Evolutionary conservation across 768 basidiomycete genomes (phyloP), one percentile per base, ranked within the genome.

Genomic region (Rhizopogon sp.): DNA sequence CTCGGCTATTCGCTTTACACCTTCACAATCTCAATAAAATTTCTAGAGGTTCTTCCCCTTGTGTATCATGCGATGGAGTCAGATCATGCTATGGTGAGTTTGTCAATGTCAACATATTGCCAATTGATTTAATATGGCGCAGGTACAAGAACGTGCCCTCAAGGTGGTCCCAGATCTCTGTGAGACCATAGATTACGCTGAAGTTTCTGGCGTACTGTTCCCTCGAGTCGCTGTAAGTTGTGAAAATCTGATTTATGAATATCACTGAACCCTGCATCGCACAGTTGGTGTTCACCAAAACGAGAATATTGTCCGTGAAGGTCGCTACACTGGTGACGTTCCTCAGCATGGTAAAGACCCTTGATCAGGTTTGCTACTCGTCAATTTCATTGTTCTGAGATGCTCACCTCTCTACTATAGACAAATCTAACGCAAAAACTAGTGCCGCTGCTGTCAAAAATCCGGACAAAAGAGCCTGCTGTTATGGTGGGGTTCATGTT

Each of bases 21-120:
- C 16, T 25, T n/a, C 29, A 45, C 3, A 51, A 57, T 7, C 28
- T 45, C 46, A 11, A 35, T 37, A 31, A 33, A 33, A 10, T 6
- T 31, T 44, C 13, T 65, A 98, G 96, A 93, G 75, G 91, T 99
- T n/a, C 78, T 99, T 58, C 93, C 94, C 0, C 77, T 99, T 39
- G 90, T 99, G 16, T 99, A 99, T 67, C 91, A 92, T 66, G 93
- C 97, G 1, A 76, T 99, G 47, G 97, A 98, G 58, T 90, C 91
- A n/a, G 97, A 98, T 49, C 93, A 97, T 72, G 81, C 88, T 1
- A 72, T 86, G 52, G 90, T 91, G 62, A 58, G 79, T 62, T 42
- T 57, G 2, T 37, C 35, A 14, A 7, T 43, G 22, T 39, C 31
- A 56, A 45, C 42, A 37, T 44, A 29, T 45, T 31, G 20, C 28